A percentile compares a stretch with the other conserved stretches of the same genome.
Evolutionary conservation across 2,329 filamentous ascomycete genomes (phyloP).

Genomic region (Pochonia chlamydosporia): DNA sequence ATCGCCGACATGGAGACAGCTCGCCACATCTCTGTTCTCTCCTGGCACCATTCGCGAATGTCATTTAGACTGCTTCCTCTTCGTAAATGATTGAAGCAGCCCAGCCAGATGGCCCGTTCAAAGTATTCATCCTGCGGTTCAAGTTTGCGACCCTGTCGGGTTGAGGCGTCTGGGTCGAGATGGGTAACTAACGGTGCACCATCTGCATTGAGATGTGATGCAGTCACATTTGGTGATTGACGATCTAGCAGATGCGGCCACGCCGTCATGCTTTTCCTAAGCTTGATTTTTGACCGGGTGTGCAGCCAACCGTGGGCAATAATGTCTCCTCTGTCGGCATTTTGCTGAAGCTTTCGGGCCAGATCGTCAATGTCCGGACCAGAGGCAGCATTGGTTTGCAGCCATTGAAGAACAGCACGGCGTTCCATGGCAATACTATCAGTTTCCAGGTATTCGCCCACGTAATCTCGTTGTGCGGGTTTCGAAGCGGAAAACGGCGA

Average conservation of each 20-base stretch:
- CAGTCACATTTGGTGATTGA: conserved; percentile 48
- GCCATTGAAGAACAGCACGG: conserved; percentile 75
- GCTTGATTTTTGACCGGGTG: conserved; percentile 84
- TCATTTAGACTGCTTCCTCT: conserved; percentile 69
- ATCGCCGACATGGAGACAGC: conserved; percentile 75
- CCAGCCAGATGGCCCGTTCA: conserved; percentile 85
- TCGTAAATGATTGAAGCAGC: conserved; percentile 89
- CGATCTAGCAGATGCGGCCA: conserved; percentile 62
- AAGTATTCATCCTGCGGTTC: conserved; percentile 82
- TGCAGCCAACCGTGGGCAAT: conserved; percentile 90
- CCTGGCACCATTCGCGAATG: conserved; percentile 80
- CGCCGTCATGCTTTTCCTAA: conserved; percentile 72
- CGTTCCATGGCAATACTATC: conserved; percentile 73
- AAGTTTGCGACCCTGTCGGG: conserved; percentile 68
- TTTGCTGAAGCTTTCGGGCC: conserved; percentile 68
- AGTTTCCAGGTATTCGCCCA: conserved; percentile 65
- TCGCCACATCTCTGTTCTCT: conserved; percentile 84
- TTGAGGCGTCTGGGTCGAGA: conserved; percentile 85
- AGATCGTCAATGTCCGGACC: conserved; percentile 69
- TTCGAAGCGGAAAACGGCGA: conserved; percentile 21
- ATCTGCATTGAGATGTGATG: conserved; percentile 51
- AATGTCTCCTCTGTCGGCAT: conserved; percentile 72
- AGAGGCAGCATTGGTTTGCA: conserved; percentile 70
- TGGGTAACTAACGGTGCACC: conserved; percentile 71
- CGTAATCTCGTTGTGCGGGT: conserved; percentile 16